These are phyloP conservation scores for Myxozyma nipponensis DNA, from an alignment of 805 yeast species.

Conservation along the genomic window DNA sequence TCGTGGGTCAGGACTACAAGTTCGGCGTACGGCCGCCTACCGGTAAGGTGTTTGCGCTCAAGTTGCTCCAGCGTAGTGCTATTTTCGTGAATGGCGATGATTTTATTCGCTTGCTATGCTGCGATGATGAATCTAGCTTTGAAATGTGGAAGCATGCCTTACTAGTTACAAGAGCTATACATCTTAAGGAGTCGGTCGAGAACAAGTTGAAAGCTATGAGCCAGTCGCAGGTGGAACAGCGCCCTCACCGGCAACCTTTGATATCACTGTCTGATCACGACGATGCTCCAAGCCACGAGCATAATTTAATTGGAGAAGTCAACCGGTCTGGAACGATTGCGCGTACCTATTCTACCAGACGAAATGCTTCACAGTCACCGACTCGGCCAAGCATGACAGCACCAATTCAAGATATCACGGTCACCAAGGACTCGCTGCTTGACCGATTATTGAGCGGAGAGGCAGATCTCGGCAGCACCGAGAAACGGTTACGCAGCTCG, in stretches of 20 bases:
- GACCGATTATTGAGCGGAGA: slow-evolving; percentile 22
- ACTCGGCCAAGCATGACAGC: background rate
- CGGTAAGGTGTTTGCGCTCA: slow-evolving; percentile 13
- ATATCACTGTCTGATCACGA: background rate
- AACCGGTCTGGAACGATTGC: background rate
- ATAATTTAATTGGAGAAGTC: background rate
- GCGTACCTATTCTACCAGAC: background rate
- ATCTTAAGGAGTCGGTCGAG: background rate
- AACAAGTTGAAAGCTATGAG: background rate
- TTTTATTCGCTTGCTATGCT: slow-evolving; percentile 9
- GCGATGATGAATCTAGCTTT: slow-evolving; percentile 11
- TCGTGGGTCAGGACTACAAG: background rate
- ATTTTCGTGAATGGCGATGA: slow-evolving; percentile 14
- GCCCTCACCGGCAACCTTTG: slow-evolving; percentile 7
- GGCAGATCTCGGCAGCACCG: background rate
- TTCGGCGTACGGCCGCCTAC: slow-evolving; percentile 1
- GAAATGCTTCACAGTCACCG: background rate
- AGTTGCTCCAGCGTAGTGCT: slow-evolving; percentile 7
- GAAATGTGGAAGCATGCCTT: slow-evolving; percentile 16
- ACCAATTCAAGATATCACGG: slow-evolving; percentile 1
- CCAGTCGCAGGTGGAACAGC: background rate
- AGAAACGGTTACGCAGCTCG: background rate
- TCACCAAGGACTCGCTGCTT: slow-evolving; percentile 21
- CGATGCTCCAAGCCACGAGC: background rate
- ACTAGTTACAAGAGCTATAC: slow-evolving; percentile 7